A percentile compares a stretch with the other conserved stretches of the same genome.
phyloP scores from a whole-genome alignment of 495 filamentous ascomycete species.

The Emericellopsis terricola region DNA sequence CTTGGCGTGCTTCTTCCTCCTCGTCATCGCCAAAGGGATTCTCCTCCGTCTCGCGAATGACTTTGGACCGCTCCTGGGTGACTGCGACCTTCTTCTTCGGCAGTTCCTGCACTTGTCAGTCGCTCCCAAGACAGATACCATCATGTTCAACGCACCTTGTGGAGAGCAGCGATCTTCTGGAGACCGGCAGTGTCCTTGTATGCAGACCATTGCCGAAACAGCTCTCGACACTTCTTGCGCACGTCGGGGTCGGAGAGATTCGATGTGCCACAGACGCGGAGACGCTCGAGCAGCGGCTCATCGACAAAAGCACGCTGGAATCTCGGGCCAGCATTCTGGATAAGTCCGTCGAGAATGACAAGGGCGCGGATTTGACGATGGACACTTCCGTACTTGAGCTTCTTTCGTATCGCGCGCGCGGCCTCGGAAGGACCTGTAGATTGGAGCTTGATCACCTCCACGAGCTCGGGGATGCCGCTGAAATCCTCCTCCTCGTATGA shows the following conservation, averaged over 20 bases:
- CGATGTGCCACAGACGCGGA: conserved; percentile 76
- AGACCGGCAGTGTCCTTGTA: conserved; percentile 75
- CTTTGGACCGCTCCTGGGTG: conserved; percentile 60
- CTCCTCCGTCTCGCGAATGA: conserved; percentile 57
- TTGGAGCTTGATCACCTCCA: conserved; percentile 87
- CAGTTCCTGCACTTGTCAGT: conserved; percentile 24
- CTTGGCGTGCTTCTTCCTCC: conserved; percentile 15
- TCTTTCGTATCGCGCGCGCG: conserved; percentile 85
- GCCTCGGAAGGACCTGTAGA: conserved; percentile 76
- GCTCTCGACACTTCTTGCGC: conserved; percentile 62
- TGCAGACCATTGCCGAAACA: conserved; percentile 81
- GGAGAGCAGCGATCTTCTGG: conserved; percentile 57
- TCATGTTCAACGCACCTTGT: conserved; percentile 31
- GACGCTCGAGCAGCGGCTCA: conserved; percentile 80
- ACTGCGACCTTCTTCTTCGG: conserved; percentile 34
- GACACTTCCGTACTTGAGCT: conserved; percentile 92
- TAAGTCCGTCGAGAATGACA: conserved; percentile 78
- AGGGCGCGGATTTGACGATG: conserved; percentile 85
- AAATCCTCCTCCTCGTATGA: conserved; percentile 79
- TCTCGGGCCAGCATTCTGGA: conserved; percentile 80
- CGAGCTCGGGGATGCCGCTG: conserved; percentile 79
- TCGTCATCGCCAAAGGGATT: conserved; percentile 46
- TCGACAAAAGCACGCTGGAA: conserved; percentile 83
- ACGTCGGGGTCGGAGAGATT: conserved; percentile 72
- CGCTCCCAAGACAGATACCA: background rate